phyloP scores from a whole-genome alignment of 1,284 basidiomycete species.

The Uromyces viciae-fabae region DNA sequence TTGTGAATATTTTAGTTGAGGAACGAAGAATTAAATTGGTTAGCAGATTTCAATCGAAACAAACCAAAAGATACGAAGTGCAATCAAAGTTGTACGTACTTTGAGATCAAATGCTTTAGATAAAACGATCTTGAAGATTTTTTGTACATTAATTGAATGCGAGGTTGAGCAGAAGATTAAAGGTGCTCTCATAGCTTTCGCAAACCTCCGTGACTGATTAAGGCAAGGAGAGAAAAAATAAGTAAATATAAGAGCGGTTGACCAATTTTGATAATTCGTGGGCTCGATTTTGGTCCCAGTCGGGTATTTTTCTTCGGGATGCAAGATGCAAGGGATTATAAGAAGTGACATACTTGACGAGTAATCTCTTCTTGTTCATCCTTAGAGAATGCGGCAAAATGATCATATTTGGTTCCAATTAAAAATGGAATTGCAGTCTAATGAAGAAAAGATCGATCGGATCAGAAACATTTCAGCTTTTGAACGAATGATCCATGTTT shows the following conservation, averaged over 20 bases:
- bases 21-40: background rate
- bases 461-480: no score
- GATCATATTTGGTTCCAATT: slow-evolving; percentile 98
- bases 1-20: no score
- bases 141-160: slow-evolving; percentile 93
- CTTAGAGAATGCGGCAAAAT: slow-evolving; percentile 86
- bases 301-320: slow-evolving; percentile 3
- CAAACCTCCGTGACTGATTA: slow-evolving; percentile 80
- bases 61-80: background rate
- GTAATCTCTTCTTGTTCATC: slow-evolving; percentile 99
- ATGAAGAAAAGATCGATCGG: background rate
- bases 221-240: slow-evolving; percentile 12
- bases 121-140: slow-evolving; percentile 96
- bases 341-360: slow-evolving; percentile 66
- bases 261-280: background rate
- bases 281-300: no score
- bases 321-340: background rate
- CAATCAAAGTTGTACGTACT: slow-evolving; percentile 46
- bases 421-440: slow-evolving; percentile 54
- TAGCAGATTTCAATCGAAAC: background rate
- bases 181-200: slow-evolving; percentile 96
- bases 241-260: background rate
- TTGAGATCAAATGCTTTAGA: slow-evolving; percentile 60
- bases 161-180: slow-evolving; percentile 97
- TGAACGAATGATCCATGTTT: background rate